These are phyloP conservation scores for Nicotiana tomentosiformis DNA, from an alignment of 257 asterid species.

Conservation along the genomic window DNA sequence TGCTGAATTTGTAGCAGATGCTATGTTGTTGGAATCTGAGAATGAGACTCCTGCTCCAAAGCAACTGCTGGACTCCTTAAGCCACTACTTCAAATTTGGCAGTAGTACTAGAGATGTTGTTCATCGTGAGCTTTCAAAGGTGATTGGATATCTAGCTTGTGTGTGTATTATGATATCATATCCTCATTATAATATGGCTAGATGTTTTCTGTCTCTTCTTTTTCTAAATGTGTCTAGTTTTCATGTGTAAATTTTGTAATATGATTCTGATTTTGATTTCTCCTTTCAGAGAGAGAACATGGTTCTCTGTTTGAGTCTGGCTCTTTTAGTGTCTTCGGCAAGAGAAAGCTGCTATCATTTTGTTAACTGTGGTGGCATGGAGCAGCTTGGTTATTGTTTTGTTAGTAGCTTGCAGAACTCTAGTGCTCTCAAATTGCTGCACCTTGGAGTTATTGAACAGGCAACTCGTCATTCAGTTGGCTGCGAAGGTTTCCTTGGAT, in stretches of 20 bases:
- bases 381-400: slow-evolving; percentile 71
- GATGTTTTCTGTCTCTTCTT: background rate
- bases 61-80: slow-evolving; percentile 58
- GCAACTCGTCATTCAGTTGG: slow-evolving; percentile 84
- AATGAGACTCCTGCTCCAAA: slow-evolving; percentile 49
- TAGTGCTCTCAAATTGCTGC: slow-evolving; percentile 41
- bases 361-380: slow-evolving; percentile 81
- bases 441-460: slow-evolving; percentile 70
- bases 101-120: slow-evolving; percentile 37
- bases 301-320: slow-evolving; percentile 56
- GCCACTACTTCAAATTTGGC: slow-evolving; percentile 33
- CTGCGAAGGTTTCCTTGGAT: slow-evolving; percentile 84
- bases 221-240: slow-evolving; percentile 1
- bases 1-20: slow-evolving; percentile 40
- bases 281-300: slow-evolving; percentile 62
- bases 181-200: background rate
- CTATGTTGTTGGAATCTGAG: slow-evolving; percentile 45
- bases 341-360: slow-evolving; percentile 77
- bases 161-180: slow-evolving; percentile 7
- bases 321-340: slow-evolving; percentile 73
- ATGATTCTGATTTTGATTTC: slow-evolving; percentile 12
- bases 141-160: slow-evolving; percentile 18
- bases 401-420: slow-evolving; percentile 38
- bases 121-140: slow-evolving; percentile 58
- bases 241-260: slow-evolving; percentile 13